Conservation (phyloP, 176 grass and related monocot species). For the Zoysia japonica region DNA sequence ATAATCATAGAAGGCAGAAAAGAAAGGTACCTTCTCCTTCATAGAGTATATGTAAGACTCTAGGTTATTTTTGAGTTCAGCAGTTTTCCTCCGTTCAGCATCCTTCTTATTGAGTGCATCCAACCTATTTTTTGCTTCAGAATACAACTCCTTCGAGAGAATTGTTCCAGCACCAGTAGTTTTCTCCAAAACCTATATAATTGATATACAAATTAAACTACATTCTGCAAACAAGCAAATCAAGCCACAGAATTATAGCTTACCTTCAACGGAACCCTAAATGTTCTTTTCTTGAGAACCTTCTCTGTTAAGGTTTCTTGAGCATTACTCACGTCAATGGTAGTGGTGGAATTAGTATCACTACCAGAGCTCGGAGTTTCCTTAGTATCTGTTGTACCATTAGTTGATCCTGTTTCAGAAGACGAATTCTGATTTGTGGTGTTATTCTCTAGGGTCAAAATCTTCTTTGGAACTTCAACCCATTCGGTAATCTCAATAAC, state of each 20-base stretch:
- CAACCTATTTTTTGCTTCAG: conserved; percentile 89
- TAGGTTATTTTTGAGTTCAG: conserved; percentile 90
- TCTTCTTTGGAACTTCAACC: conserved; percentile 96
- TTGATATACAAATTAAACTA: conserved; percentile 11
- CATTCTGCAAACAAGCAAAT: conserved; percentile 14
- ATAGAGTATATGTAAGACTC: conserved; percentile 96
- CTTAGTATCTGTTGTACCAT: conserved; percentile 45
- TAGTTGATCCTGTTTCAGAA: conserved; percentile 54
- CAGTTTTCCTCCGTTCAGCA: conserved; percentile 80
- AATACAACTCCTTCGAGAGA: conserved; percentile 76
- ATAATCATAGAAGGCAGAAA: conserved; percentile 23
- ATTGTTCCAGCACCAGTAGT: conserved; percentile 53
- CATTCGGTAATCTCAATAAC: conserved; percentile 98
- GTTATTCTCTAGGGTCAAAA: conserved; percentile 68
- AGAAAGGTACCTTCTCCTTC: conserved; percentile 75
- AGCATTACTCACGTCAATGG: conserved; percentile 46
- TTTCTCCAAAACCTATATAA: conserved; percentile 69
- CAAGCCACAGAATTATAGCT: conserved; percentile 17
- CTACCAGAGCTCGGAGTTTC: conserved; percentile 49
- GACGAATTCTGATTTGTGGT: conserved; percentile 51
- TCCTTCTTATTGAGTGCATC: conserved; percentile 81
- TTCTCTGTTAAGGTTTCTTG: conserved; percentile 73
- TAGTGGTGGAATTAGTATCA: conserved; percentile 41
- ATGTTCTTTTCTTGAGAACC: conserved; percentile 90
- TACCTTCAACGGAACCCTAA: conserved; percentile 95